Conservation (phyloP, 345 rosid species). For the Cochlearia excelsa region DNA sequence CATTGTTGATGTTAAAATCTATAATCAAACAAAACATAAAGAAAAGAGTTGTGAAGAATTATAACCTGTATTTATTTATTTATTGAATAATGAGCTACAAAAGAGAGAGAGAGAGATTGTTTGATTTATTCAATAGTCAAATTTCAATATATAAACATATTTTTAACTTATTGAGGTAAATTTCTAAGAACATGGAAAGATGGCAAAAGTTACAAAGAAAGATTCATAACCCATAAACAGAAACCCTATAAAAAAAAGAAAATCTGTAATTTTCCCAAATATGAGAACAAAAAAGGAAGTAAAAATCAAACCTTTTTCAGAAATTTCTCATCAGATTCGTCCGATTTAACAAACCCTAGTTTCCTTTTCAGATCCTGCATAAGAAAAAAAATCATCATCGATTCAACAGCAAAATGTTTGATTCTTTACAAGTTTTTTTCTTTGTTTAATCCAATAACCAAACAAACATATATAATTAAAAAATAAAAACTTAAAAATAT, state of each 20-base stretch:
- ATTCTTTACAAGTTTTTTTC: not conserved
- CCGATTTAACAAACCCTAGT: constrained; percentile 8
- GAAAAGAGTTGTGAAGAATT: not conserved
- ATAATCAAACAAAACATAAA: too few species aligned
- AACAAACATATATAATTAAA: not conserved
- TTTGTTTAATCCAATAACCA: not conserved
- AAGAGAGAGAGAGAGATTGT: not conserved
- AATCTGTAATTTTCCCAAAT: constrained; percentile 17
- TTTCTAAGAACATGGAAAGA: constrained; percentile 28
- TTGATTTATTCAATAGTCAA: constrained; percentile 18
- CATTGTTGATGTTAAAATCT: not conserved
- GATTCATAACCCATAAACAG: constrained; percentile 31
- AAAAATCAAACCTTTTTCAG: constrained; percentile 16
- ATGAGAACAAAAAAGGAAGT: not conserved
- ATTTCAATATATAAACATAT: constrained; percentile 1
- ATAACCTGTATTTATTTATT: not conserved
- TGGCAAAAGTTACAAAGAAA: constrained; percentile 23
- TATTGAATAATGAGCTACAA: not conserved
- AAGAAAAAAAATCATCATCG: constrained; percentile 10
- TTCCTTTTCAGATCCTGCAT: constrained; percentile 34
- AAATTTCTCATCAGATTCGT: constrained; percentile 5
- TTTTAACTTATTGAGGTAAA: constrained; percentile 16
- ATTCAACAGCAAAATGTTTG: not conserved
- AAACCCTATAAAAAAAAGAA: constrained; percentile 9
- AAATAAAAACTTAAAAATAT: constrained; percentile 2